These are phyloP conservation scores for Quillaja saponaria DNA, from an alignment of 306 rosid genomes.

Conservation along the genomic window DNA sequence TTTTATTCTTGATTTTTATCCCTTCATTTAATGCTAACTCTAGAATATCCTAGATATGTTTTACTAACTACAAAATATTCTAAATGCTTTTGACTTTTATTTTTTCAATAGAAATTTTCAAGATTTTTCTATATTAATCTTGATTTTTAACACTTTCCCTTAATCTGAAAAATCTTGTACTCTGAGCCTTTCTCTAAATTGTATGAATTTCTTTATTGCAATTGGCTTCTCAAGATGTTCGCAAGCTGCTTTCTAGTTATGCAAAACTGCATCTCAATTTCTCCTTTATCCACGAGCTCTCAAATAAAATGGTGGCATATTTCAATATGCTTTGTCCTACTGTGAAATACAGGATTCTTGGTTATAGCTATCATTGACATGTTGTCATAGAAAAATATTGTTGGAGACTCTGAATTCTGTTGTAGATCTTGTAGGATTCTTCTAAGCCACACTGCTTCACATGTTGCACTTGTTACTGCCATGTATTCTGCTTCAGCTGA, in stretches of 20 bases:
- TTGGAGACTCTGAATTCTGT: too few species aligned
- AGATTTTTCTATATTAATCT: too few species aligned
- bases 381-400: background rate
- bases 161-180: too few species aligned
- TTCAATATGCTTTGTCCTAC: background rate
- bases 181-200: too few species aligned
- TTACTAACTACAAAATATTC: too few species aligned
- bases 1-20: too few species aligned
- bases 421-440: background rate
- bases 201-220: background rate
- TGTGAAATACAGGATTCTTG: background rate
- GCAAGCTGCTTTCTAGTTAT: background rate
- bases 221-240: background rate
- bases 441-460: background rate
- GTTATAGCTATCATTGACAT: constrained; percentile 1
- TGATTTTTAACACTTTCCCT: too few species aligned
- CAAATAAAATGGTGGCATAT: background rate
- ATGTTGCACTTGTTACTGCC: background rate
- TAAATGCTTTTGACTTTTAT: too few species aligned
- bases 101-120: too few species aligned
- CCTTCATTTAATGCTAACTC: too few species aligned
- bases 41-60: too few species aligned
- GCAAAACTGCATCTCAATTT: background rate
- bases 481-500: background rate
- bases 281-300: background rate